These are phyloP conservation scores for Piper longum DNA, from an alignment of 164 flowering plant genomes.

Conservation along the genomic window DNA sequence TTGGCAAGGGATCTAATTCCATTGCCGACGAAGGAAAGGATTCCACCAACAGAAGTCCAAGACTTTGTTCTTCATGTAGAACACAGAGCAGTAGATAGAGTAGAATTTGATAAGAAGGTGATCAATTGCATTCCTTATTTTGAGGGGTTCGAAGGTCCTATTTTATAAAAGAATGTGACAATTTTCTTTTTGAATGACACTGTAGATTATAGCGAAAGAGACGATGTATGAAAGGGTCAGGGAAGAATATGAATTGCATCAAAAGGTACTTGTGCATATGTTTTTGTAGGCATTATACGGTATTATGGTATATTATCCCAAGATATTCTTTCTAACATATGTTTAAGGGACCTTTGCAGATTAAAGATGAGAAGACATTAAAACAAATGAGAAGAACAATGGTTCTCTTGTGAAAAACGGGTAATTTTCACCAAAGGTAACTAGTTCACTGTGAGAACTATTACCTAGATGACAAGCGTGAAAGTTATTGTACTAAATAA, in stretches of 20 bases:
- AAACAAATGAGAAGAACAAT: constrained; percentile 81
- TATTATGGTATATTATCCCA: no score
- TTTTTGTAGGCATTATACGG: no score
- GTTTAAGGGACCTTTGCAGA: constrained; percentile 20
- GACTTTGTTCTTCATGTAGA: constrained; percentile 59
- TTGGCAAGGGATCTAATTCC: constrained; percentile 80
- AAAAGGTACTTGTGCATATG: constrained; percentile 31
- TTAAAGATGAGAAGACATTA: constrained; percentile 89
- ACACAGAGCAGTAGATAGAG: constrained; percentile 72
- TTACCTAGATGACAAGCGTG: no score
- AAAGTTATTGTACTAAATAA: no score
- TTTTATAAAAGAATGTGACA: not conserved
- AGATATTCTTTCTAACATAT: no score
- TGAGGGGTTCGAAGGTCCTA: not conserved
- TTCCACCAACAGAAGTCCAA: constrained; percentile 74
- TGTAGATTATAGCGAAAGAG: constrained; percentile 80
- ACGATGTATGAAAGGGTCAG: constrained; percentile 69
- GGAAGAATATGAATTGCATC: constrained; percentile 76
- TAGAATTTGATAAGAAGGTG: constrained; percentile 83
- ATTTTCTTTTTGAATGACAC: not conserved
- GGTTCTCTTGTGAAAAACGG: no score
- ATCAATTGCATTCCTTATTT: no score
- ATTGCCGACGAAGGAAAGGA: constrained; percentile 67
- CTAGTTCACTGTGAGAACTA: no score
- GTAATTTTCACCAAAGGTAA: no score